Base-by-base conservation (phyloP, 768 basidiomycete genomes). In the Leucogyrophana mollusca region DNA sequence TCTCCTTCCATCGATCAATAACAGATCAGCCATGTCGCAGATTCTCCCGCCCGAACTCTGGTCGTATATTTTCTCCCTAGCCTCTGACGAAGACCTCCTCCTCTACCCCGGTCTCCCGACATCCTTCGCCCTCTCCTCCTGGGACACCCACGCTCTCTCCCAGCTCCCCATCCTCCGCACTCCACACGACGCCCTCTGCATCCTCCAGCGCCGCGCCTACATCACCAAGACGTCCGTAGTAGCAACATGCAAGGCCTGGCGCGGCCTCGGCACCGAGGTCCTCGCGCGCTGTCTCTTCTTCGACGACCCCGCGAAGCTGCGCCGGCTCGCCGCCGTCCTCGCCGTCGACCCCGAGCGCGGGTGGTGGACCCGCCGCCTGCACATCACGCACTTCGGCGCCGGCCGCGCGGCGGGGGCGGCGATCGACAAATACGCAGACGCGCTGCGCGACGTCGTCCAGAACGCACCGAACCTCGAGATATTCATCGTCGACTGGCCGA, bases 291-390 rank as follows among this genome's bases (percentile, higher is more conserved):
- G 73, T 55, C 69, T 90, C 24, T 85, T 84, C 68, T 79, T 90
- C 60, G 76, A 78, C 50, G 70, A 80, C 34, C 81, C 84, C 5
- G 56, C 67, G 11, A 79, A 80, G 42, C 63, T 90, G 3, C 66
- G 77, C 18, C 64, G 69, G 1, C 69, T 87, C 7, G 78, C 76
- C 52, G 47, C 57, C n/a, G 68, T 76, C 35, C 69, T 89, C 16
- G 75, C 80, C 53, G 66, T 72, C 8, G 68, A 74, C 2, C 59
- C 76, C 0, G 75, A 78, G 0, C 64, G 83, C 1, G 86, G 86
- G 4, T 85, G 84, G 82, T 86, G 83, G 79, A 77, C 83, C 0
- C 74, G 74, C 25, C 73, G 86, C n/a, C 67, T 90, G n/a, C 87
- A 90, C 45, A 68, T 89, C 22, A 73, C 77, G 2, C 76, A 79